Conservation (phyloP, 352 stramenopile species). For the Bremia lactucae region DNA sequence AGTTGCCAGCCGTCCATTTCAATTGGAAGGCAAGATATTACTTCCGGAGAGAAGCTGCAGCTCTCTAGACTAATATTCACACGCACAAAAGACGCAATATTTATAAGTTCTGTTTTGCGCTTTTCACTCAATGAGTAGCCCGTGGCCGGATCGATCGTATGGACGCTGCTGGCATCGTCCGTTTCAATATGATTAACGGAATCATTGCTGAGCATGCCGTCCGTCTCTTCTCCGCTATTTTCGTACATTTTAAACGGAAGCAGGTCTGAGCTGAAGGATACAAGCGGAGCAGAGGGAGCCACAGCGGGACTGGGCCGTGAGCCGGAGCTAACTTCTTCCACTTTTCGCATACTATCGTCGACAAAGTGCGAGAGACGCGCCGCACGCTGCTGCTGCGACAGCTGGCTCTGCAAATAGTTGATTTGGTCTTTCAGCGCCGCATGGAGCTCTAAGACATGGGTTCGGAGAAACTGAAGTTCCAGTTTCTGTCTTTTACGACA, state of each 20-base stretch:
- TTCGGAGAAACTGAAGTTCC: constrained; percentile 77
- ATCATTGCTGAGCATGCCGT: constrained; percentile 28
- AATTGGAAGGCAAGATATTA: constrained; percentile 80
- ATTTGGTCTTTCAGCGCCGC: constrained; percentile 59
- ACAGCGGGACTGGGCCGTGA: constrained; percentile 18
- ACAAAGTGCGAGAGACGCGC: constrained; percentile 47
- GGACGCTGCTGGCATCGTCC: constrained; percentile 36
- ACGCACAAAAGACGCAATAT: constrained; percentile 65
- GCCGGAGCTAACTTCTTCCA: constrained; percentile 74
- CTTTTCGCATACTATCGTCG: constrained; percentile 55
- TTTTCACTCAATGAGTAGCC: constrained; percentile 53
- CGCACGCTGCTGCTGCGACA: constrained; percentile 34
- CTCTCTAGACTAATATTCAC: constrained; percentile 79
- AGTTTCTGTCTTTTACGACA: constrained; percentile 84
- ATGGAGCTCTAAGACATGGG: constrained; percentile 74
- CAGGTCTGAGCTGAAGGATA: constrained; percentile 22
- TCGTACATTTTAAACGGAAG: constrained; percentile 24
- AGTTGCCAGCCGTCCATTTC: constrained; percentile 84
- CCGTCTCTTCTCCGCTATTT: constrained; percentile 36
- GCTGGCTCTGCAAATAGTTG: constrained; percentile 26
- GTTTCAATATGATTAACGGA: constrained; percentile 46
- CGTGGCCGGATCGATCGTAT: constrained; percentile 42
- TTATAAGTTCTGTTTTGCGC: constrained; percentile 49
- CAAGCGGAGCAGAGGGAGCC: constrained; percentile 14
- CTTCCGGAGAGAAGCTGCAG: constrained; percentile 70